Base-by-base conservation (phyloP, 345 rosid species). In the Cochlearia excelsa region DNA sequence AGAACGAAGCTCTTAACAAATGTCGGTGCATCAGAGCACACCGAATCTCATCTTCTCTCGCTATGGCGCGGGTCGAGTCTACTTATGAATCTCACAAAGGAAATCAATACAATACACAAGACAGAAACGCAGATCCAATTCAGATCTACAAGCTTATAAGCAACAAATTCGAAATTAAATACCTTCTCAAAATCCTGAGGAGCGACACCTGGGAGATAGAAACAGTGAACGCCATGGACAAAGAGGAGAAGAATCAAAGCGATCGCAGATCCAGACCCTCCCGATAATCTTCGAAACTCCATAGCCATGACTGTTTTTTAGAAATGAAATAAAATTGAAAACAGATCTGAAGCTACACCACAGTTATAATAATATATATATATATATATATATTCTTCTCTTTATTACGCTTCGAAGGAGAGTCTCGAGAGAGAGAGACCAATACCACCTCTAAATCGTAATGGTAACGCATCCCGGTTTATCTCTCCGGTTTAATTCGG, bases 141-240 rank as follows among this genome's bases (percentile, higher is more conserved):
- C 57, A 72, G 74, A 76, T 77, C 75, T 16, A 67, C 48, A 30
- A 60, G 31, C 51, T 7, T 30, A 64, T 9, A 8, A 70, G 69
- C 38, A 5, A 57, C 30, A 23, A 26, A 57, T 26, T 27, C 41
- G 31, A 30, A 47, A 33, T 33, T 37, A 49, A 54, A 28, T 44
- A 88, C 98, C 96, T 81, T 86, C 9, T 72, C 68, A 80, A 92
- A 88, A 79, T 92, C 96, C 77, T 82, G 79, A 54, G 98, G 98
- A 45, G 95, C 96, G 70, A 92, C 98, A 58, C 98, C 98, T 6
- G 98, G 98, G 66, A 92, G 98, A 77, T 92, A 92, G 82, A 92
- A 92, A 78, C 79, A 81, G 75, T 76, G 76, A 30, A 62, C 77
- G 67, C 76, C 79, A 63, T 82, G 88, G 78, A 86, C 67, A 45